phyloP scores from a whole-genome alignment of 2,329 filamentous ascomycete species.

The Epicoccum sorghinum region DNA sequence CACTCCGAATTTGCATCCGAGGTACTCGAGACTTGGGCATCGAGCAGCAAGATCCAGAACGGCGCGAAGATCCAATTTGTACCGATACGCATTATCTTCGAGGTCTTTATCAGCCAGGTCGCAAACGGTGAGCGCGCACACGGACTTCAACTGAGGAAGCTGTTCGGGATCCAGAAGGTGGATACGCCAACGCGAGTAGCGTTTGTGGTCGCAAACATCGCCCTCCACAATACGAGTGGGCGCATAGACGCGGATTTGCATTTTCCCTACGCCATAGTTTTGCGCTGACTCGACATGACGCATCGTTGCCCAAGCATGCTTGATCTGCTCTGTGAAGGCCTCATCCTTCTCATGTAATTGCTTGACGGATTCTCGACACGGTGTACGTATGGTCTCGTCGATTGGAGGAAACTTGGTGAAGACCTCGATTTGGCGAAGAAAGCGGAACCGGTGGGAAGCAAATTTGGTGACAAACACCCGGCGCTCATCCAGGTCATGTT shows the following conservation, averaged over 20 bases:
- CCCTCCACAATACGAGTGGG: neutral
- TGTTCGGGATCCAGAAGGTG: constrained; percentile 16
- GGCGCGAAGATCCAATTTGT: constrained; percentile 21
- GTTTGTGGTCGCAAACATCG: constrained; percentile 1
- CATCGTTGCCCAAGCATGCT: neutral
- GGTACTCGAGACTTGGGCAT: constrained; percentile 8
- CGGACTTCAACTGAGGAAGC: constrained; percentile 15
- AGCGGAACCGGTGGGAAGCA: neutral
- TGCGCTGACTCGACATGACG: neutral
- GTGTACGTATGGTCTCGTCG: neutral
- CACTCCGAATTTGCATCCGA: constrained; percentile 8
- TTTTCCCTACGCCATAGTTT: neutral
- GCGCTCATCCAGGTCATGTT: neutral
- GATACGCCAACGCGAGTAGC: constrained; percentile 14
- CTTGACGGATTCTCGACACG: neutral
- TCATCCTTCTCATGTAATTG: neutral
- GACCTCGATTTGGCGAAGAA: constrained; percentile 3
- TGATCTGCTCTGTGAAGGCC: neutral
- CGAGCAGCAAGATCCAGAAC: constrained; percentile 16
- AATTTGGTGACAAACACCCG: neutral
- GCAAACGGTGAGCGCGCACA: constrained; percentile 12
- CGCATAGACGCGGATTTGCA: neutral
- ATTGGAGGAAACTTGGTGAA: constrained; percentile 4
- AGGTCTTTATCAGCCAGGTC: neutral
- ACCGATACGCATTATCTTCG: neutral